A percentile compares a stretch with the other conserved stretches of the same genome.
Conservation (phyloP, 2,329 filamentous ascomycete genomes). For the Westerdykella aurantiaca region DNA sequence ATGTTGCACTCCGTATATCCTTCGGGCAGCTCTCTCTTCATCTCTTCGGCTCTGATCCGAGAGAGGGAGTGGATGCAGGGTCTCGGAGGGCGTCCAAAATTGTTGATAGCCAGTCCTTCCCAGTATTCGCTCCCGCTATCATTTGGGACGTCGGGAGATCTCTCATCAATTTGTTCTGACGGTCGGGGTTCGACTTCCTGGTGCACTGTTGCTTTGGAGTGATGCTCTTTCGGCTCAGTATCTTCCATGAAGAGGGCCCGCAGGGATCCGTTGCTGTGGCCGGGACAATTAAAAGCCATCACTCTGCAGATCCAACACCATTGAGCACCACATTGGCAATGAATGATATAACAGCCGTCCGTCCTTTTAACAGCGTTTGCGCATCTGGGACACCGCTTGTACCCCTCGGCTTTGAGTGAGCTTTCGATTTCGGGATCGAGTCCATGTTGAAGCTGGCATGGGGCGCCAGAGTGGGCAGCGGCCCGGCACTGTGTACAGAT, state of each 20-base stretch:
- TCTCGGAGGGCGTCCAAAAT: too few species aligned
- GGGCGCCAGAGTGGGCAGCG: constrained; percentile 34
- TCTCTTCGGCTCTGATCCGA: neutral
- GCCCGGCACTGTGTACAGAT: constrained; percentile 45
- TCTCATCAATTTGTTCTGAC: too few species aligned
- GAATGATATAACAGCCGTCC: constrained; percentile 46
- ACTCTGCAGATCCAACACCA: constrained; percentile 45
- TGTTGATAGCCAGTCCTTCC: too few species aligned
- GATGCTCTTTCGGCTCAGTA: too few species aligned
- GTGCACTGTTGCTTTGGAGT: too few species aligned
- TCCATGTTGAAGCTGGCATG: constrained; percentile 31
- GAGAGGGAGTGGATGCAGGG: too few species aligned
- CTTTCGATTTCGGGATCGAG: constrained; percentile 33
- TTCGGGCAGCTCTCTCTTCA: neutral
- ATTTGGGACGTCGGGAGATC: too few species aligned
- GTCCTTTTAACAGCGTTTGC: constrained; percentile 44
- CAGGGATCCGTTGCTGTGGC: too few species aligned
- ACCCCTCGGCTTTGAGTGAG: constrained; percentile 41
- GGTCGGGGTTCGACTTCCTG: too few species aligned
- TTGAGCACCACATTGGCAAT: constrained; percentile 46
- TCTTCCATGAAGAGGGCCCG: too few species aligned
- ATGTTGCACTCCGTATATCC: neutral
- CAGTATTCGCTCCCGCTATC: too few species aligned
- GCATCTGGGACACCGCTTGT: constrained; percentile 49
- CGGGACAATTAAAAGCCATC: too few species aligned